These are phyloP conservation scores for Fusarium drepaniforme DNA, from an alignment of 2,329 filamentous ascomycete species.

Conservation along the genomic window DNA sequence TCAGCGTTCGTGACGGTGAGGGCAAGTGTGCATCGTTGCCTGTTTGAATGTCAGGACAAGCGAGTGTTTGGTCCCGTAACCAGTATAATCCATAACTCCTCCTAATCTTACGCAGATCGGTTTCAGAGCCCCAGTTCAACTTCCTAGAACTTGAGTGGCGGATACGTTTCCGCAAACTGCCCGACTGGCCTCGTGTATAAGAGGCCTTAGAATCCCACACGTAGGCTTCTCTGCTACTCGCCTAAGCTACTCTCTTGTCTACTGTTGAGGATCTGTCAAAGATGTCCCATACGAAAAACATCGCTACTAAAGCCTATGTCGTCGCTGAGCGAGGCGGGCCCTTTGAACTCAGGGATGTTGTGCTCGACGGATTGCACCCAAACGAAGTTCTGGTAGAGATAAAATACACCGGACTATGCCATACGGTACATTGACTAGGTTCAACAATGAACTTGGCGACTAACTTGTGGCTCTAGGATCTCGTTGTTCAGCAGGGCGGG, in stretches of 20 bases:
- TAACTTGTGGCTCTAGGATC: background rate
- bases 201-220: background rate
- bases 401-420: background rate
- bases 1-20: background rate
- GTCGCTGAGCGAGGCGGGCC: background rate
- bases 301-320: background rate
- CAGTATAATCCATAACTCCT: too few species aligned
- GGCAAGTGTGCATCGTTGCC: background rate
- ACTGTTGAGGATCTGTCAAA: background rate
- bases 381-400: background rate
- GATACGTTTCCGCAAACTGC: background rate
- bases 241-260: background rate
- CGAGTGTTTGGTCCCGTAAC: too few species aligned
- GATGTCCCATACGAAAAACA: background rate
- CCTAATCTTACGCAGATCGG: background rate
- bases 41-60: background rate
- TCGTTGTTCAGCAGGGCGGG: background rate
- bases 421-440: background rate
- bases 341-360: background rate
- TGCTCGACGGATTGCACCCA: background rate
- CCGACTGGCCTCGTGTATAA: background rate
- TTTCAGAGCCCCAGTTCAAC: too few species aligned
- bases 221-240: background rate
- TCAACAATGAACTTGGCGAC: background rate
- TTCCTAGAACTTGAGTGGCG: background rate